Base-by-base conservation (phyloP, 306 rosid species). In the Quercus gilva region DNA sequence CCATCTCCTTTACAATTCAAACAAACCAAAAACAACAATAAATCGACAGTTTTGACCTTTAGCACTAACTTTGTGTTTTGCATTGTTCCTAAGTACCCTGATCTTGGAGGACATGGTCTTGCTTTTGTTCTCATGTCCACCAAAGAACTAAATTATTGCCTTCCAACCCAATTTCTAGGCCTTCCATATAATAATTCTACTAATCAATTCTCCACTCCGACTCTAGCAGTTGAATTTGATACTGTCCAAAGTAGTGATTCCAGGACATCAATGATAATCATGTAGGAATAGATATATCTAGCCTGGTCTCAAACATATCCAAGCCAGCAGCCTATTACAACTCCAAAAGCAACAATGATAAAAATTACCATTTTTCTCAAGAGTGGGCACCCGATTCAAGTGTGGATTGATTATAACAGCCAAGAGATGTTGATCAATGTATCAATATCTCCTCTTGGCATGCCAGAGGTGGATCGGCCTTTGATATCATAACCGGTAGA, bases 221-320 rank as follows among this genome's bases (percentile, higher is more conserved):
- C 72, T 43, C 69, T 76, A 26, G 87, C 79, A 14, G 45, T 79
- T 6, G 82, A 80, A 76, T 84, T 84, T 73, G 87, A 84, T 2
- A 41, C 59, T 5, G 21, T 80, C 8, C 82, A 84, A 55, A 80
- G 77, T 52, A 41, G 26, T 55, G 82, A 80, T 33, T 80, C 3
- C 45, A 67, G 28, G 87, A 84, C 82, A 80, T 79, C 45, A 49
- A 80, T 56, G 84, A 80, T 37, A 80, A 80, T 69, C 87, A 84
- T 12, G 84, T 76, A 5, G 82, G 82, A 25, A 72, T 76, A 13
- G 82, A 80, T 51, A 55, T 68, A 55, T 57, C 69, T 76, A 84
- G 77, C 61, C 61, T 84, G 84, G 51, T 80, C 59, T 80, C 81
- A 53, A 58, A 76, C 60, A 61, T 37, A n/a, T 76, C 69, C 23